Evolutionary conservation across 805 yeast species (phyloP), one percentile per base, ranked within the genome.

Genomic region (Metschnikowia kunwiensis): DNA sequence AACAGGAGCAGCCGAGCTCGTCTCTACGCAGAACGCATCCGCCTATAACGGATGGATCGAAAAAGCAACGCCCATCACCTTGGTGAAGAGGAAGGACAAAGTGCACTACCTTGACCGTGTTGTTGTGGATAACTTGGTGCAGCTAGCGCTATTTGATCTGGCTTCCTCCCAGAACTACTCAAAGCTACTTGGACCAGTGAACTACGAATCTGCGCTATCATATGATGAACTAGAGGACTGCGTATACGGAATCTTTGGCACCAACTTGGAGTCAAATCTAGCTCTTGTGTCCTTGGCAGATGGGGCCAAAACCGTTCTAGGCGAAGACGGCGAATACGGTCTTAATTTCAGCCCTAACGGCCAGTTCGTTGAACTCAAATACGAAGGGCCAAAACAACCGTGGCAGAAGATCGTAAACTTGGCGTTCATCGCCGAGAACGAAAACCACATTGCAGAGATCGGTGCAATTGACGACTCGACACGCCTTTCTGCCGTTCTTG

Each of bases 41-140:
- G 42, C 33, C 3, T 55, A 40, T 27, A 29, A 36, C 20, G 58
- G 60, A 1, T 56, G 60, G 60, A 36, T 56, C 3, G 58, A 53
- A 23, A 52, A 53, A 30, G 24, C 49, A 6, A 24, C 41, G 10
- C 48, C 47, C 5, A 27, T 55, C 3, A 41, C 43, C 3, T 10
- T 45, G 4, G 33, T 51, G 7, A 37, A 36, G 13, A n/a, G 24
- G 13, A 31, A 39, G 3, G 36, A 33, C 8, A 32, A 32, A 3
- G 36, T 29, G 14, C 30, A 27, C 30, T 56, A 56, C 27, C 35
- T 55, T 16, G 60, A 56, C 19, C 49, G 47, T 12, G 52, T 56
- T 2, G 57, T 56, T 7, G 51, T 42, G 11, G 38, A 51, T 18
- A 40, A 31, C 10, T 14, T 34, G 5, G 44, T 45, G 1, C 51